Conservation (phyloP, 2,329 filamentous ascomycete species). For the Paecilomyces variotii region DNA sequence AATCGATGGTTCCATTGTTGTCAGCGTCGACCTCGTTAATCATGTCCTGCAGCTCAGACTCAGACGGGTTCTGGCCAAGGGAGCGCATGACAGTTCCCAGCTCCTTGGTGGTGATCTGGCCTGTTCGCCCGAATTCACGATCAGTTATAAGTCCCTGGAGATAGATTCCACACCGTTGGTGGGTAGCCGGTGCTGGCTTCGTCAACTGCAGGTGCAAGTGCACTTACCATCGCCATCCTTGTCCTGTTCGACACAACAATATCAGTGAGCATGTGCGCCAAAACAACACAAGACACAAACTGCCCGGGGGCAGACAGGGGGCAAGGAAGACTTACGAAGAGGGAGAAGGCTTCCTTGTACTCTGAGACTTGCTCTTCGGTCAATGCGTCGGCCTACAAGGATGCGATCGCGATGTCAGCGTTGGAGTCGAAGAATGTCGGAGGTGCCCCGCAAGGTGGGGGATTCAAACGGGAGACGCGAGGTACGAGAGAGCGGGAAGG, state of each 20-base stretch:
- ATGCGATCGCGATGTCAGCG: slow-evolving; percentile 18
- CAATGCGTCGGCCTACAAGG: slow-evolving; percentile 79
- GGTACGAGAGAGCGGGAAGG: background rate
- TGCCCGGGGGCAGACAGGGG: background rate
- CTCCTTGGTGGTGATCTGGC: slow-evolving; percentile 88
- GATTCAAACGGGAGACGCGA: slow-evolving; percentile 5
- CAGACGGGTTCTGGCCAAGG: slow-evolving; percentile 79
- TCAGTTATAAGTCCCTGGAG: background rate
- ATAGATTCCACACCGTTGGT: background rate
- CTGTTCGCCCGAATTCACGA: slow-evolving; percentile 35
- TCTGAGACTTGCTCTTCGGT: slow-evolving; percentile 99
- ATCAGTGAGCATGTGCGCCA: slow-evolving; percentile 11
- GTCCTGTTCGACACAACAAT: slow-evolving; percentile 48
- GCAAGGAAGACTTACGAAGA: slow-evolving; percentile 70
- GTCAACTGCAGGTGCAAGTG: slow-evolving; percentile 2
- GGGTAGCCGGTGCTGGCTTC: background rate
- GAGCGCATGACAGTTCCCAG: slow-evolving; percentile 86
- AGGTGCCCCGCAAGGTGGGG: slow-evolving; percentile 18
- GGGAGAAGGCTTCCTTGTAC: slow-evolving; percentile 99
- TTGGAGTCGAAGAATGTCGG: slow-evolving; percentile 4
- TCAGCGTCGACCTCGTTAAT: slow-evolving; percentile 90
- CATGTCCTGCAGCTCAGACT: slow-evolving; percentile 87
- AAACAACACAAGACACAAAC: slow-evolving; percentile 7
- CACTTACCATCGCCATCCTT: slow-evolving; percentile 85
- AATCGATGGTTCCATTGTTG: slow-evolving; percentile 89